Evolutionary conservation across 768 basidiomycete genomes (phyloP).

Genomic region (Rhodosporidiobolus sp.): DNA sequence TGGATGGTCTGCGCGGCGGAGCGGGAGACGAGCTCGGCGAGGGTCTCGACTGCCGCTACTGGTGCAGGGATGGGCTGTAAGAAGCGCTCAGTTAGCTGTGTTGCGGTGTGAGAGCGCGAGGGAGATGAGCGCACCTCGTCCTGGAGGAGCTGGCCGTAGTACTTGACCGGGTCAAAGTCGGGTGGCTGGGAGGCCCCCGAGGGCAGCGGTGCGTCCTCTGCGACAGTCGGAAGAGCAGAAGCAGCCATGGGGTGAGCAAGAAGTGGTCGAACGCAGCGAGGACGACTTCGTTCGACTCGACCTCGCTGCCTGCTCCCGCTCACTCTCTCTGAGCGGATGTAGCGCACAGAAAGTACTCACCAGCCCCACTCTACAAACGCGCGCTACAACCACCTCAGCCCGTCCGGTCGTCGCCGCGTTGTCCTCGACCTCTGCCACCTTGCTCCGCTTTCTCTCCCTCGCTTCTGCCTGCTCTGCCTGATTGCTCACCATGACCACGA

Average conservation of each 20-base stretch:
- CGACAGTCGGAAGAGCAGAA: not conserved
- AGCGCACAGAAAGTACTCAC: no score
- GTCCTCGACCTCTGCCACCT: no score
- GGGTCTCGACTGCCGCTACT: conserved; percentile 41
- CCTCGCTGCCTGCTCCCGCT: not conserved
- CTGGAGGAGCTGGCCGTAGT: conserved; percentile 19
- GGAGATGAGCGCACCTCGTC: conserved; percentile 13
- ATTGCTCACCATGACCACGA: not conserved
- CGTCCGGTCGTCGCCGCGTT: no score
- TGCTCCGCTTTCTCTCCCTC: not conserved
- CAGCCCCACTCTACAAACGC: no score
- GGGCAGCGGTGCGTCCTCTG: not conserved
- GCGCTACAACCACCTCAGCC: no score
- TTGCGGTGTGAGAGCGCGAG: not conserved
- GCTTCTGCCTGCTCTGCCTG: no score
- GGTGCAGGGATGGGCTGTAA: conserved; percentile 40
- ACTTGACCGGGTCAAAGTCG: conserved; percentile 12
- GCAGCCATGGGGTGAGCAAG: not conserved
- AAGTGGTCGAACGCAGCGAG: no score
- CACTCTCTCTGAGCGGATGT: not conserved
- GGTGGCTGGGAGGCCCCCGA: not conserved
- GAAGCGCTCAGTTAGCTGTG: not conserved
- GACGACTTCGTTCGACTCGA: not conserved
- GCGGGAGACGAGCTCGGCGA: conserved; percentile 36
- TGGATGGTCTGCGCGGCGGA: conserved; percentile 74